These are phyloP conservation scores for Rubus parviflorus DNA, from an alignment of 306 rosid genomes.

Conservation along the genomic window DNA sequence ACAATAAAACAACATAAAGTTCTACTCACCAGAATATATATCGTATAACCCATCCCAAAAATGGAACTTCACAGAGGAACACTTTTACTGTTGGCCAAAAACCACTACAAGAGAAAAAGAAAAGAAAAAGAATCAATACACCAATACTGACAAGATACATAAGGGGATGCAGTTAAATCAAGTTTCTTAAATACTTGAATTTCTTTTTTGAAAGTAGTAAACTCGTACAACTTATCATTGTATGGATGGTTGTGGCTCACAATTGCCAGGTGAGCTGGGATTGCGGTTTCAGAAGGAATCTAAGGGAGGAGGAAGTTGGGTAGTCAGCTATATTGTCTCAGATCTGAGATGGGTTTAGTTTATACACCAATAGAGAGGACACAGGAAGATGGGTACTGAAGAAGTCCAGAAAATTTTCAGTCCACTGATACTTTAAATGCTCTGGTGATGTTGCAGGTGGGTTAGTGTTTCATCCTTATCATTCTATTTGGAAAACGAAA, in stretches of 20 bases:
- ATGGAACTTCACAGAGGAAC: constrained; percentile 73
- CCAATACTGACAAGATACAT: not conserved
- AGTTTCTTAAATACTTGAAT: not conserved
- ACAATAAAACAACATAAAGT: constrained; percentile 8
- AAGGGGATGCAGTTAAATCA: not conserved
- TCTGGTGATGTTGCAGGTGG: too few relatives aligned
- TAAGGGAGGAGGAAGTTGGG: not conserved
- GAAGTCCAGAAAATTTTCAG: not conserved
- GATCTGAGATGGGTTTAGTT: not conserved
- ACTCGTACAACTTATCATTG: not conserved
- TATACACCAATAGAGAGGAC: not conserved
- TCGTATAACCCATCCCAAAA: constrained; percentile 80
- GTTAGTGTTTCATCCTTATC: too few relatives aligned
- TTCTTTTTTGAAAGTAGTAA: constrained; percentile 3
- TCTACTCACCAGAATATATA: constrained; percentile 69
- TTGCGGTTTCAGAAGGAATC: not conserved
- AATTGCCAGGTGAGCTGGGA: not conserved
- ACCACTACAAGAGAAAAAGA: constrained; percentile 55
- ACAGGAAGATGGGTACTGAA: not conserved
- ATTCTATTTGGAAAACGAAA: too few relatives aligned
- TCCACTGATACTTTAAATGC: too few relatives aligned
- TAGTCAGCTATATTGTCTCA: not conserved
- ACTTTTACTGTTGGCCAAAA: constrained; percentile 81
- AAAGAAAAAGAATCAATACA: not conserved
- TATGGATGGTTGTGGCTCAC: not conserved